Percentiles rank a stretch among this genome's conserved stretches.
These are phyloP conservation scores for Piper betle DNA, from an alignment of 164 flowering plant genomes.

Conservation along the genomic window DNA sequence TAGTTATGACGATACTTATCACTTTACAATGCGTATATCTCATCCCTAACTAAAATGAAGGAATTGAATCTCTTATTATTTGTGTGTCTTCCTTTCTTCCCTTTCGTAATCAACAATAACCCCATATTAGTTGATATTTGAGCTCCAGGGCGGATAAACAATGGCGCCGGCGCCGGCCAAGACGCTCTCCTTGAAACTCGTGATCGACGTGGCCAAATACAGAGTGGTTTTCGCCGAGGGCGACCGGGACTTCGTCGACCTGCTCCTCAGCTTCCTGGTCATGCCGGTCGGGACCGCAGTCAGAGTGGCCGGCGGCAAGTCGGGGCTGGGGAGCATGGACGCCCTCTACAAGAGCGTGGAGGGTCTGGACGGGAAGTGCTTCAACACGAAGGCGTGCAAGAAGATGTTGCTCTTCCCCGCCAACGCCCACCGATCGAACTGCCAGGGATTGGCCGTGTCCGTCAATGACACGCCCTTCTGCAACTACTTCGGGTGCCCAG, in stretches of 20 bases:
- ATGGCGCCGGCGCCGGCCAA: no score
- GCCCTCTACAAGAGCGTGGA: slow-evolving; percentile 2
- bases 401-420: slow-evolving; percentile 1
- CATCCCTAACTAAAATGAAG: no score
- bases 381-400: neutral
- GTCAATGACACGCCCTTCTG: neutral
- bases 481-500: neutral
- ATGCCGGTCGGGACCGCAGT: slow-evolving; percentile 1
- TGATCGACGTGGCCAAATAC: slow-evolving; percentile 9
- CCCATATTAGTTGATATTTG: no score
- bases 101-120: no score
- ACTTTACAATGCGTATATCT: no score
- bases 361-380: neutral
- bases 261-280: slow-evolving; percentile 10
- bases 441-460: neutral
- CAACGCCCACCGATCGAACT: neutral
- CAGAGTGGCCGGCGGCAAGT: neutral
- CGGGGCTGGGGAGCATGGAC: slow-evolving; percentile 4
- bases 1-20: no score
- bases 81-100: no score
- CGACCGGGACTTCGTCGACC: slow-evolving; percentile 5
- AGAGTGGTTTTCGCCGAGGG: slow-evolving; percentile 5
- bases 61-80: no score
- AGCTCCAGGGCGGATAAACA: no score
- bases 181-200: slow-evolving; percentile 1